Evolutionary conservation across 805 yeast genomes (phyloP).

Genomic region (Cyberlindnera subsufficiens): DNA sequence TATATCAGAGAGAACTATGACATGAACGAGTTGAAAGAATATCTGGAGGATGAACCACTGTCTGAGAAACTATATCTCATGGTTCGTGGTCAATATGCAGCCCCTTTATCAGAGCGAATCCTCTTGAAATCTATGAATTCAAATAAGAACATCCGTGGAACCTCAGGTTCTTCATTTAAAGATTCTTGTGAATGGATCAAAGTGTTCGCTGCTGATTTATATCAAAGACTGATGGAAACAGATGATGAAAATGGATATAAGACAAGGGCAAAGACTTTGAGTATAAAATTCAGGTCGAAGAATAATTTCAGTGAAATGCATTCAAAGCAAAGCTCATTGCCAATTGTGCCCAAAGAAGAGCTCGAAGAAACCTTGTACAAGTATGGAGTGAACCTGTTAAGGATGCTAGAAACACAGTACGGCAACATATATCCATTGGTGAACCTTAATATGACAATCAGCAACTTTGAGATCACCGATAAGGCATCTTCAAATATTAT

Average conservation of each 20-base stretch:
- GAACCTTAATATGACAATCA: conserved; percentile 44
- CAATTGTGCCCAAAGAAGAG: conserved; percentile 13
- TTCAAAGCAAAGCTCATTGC: conserved; percentile 31
- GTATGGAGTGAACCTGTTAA: conserved; percentile 33
- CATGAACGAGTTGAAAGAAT: conserved; percentile 29
- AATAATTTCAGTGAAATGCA: conserved; percentile 19
- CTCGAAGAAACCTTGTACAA: conserved; percentile 23
- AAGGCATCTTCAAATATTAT: conserved; percentile 11
- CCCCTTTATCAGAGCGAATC: conserved; percentile 52
- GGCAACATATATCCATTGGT: conserved; percentile 40
- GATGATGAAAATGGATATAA: conserved; percentile 47
- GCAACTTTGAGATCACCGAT: conserved; percentile 44
- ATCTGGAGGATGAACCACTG: conserved; percentile 38
- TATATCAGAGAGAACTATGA: conserved; percentile 47
- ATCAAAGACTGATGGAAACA: conserved; percentile 66
- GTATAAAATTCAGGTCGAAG: conserved; percentile 30
- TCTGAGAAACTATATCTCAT: conserved; percentile 54
- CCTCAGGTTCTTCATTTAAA: conserved; percentile 40
- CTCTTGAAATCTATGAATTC: conserved; percentile 85
- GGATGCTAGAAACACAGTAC: conserved; percentile 30
- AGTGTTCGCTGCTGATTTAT: conserved; percentile 77
- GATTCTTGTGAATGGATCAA: conserved; percentile 70
- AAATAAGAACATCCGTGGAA: conserved; percentile 67
- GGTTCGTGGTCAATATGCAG: conserved; percentile 55
- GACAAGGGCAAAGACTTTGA: conserved; percentile 42